phyloP scores from a whole-genome alignment of 805 yeast genomes.

The Hanseniaspora hatyaiensis region DNA sequence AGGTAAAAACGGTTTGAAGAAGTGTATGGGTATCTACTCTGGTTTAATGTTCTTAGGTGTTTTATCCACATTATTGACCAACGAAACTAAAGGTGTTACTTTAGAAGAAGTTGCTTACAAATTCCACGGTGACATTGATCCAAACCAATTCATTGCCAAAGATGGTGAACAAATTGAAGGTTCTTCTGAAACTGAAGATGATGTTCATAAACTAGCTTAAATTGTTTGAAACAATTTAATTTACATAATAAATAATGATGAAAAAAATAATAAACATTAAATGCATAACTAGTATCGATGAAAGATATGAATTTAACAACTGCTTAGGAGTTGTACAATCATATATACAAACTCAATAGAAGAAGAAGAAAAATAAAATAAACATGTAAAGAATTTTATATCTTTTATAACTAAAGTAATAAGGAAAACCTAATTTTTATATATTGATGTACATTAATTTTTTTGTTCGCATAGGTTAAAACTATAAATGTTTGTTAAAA shows the following conservation, averaged over 20 bases:
- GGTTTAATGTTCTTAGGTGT: slow-evolving; percentile 79
- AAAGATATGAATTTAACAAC: too few relatives aligned
- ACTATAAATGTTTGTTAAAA: too few relatives aligned
- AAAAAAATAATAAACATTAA: not conserved
- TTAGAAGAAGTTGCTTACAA: slow-evolving; percentile 72
- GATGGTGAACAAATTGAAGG: slow-evolving; percentile 10
- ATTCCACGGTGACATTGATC: slow-evolving; percentile 68
- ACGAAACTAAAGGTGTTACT: slow-evolving; percentile 87
- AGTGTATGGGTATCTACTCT: slow-evolving; percentile 84
- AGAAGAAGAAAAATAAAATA: too few relatives aligned
- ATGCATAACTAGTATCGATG: too few relatives aligned
- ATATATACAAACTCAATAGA: too few relatives aligned
- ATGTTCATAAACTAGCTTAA: slow-evolving; percentile 13
- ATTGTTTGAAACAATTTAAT: too few relatives aligned
- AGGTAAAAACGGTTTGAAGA: slow-evolving; percentile 38
- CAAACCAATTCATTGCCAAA: slow-evolving; percentile 19
- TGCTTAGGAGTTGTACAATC: too few relatives aligned
- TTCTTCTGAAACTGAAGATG: slow-evolving; percentile 17
- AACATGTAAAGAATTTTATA: too few relatives aligned
- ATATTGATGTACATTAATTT: too few relatives aligned
- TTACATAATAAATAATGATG: not conserved
- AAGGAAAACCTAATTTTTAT: too few relatives aligned
- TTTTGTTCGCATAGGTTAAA: too few relatives aligned
- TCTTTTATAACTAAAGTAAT: too few relatives aligned
- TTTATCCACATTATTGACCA: slow-evolving; percentile 52